Evolutionary conservation across 2,329 filamentous ascomycete species (phyloP).

Genomic region (Fusarium hostae): DNA sequence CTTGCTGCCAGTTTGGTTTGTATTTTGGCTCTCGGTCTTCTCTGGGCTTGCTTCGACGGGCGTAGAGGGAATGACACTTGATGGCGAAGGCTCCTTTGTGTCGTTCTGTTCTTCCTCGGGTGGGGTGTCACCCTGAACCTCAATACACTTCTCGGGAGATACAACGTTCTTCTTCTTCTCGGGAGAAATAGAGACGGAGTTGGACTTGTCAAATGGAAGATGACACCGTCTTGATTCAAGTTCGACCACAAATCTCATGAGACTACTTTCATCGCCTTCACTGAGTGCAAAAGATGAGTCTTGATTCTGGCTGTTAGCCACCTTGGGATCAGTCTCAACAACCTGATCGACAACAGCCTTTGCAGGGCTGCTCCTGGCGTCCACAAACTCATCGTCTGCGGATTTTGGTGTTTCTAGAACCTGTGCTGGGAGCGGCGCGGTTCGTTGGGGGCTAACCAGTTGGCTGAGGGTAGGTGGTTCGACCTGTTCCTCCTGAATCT

Average conservation of each 20-base stretch:
- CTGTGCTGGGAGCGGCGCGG: constrained; percentile 32
- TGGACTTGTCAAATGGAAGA: constrained; percentile 33
- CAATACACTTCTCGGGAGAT: constrained; percentile 31
- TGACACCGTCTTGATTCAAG: constrained; percentile 56
- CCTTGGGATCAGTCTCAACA: constrained; percentile 1
- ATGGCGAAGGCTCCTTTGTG: constrained; percentile 13
- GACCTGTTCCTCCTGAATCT: neutral
- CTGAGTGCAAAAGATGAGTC: constrained; percentile 55
- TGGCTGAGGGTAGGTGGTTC: constrained; percentile 9
- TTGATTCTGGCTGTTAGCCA: constrained; percentile 24
- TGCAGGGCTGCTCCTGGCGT: constrained; percentile 59
- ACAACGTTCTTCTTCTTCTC: constrained; percentile 21
- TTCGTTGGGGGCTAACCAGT: constrained; percentile 25
- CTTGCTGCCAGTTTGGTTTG: constrained; percentile 33
- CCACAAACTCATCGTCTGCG: constrained; percentile 60
- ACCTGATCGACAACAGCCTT: constrained; percentile 27
- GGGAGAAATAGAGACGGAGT: constrained; percentile 27
- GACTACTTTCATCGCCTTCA: constrained; percentile 59
- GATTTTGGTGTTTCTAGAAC: constrained; percentile 55
- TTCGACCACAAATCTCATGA: constrained; percentile 61
- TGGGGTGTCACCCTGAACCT: constrained; percentile 36
- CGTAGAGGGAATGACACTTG: constrained; percentile 42
- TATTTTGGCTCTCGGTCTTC: constrained; percentile 16
- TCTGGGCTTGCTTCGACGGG: constrained; percentile 27
- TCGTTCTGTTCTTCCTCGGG: constrained; percentile 28